Evolutionary conservation across 169 alveolate species (phyloP).

Genomic region (Cystoisospora suis): DNA sequence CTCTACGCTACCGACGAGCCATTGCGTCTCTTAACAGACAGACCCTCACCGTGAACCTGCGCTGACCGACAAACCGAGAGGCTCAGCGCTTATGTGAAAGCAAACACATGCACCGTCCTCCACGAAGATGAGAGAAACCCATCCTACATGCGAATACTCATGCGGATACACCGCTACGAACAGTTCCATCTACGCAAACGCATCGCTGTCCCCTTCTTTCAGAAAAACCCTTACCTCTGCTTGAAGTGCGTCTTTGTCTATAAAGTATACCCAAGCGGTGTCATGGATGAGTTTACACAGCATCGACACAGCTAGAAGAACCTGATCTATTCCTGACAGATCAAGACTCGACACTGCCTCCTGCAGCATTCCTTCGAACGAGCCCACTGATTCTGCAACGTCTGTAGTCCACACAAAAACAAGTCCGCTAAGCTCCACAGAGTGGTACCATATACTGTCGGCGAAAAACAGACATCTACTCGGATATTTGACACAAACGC

Average conservation of each 20-base stretch:
- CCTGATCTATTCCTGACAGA: not conserved
- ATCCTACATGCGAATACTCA: not conserved
- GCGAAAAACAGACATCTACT: no score
- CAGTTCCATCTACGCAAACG: not conserved
- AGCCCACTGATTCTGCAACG: not conserved
- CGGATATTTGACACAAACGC: no score
- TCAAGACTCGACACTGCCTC: not conserved
- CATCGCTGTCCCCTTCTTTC: not conserved
- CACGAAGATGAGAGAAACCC: not conserved
- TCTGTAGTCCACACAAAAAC: no score
- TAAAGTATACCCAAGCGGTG: not conserved
- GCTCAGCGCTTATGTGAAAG: no score
- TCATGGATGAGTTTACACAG: not conserved
- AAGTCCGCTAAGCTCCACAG: no score
- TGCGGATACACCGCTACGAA: not conserved
- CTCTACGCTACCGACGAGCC: no score
- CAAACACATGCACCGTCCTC: not conserved
- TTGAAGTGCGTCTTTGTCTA: not conserved
- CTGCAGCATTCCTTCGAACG: not conserved
- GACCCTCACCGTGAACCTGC: no score
- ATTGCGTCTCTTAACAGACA: no score
- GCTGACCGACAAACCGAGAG: no score
- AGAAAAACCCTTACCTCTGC: slow-evolving; percentile 1
- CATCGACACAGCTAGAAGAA: not conserved
- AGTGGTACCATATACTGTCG: no score